Evolutionary conservation across 306 rosid genomes (phyloP).

Genomic region (Glycine latifolia): DNA sequence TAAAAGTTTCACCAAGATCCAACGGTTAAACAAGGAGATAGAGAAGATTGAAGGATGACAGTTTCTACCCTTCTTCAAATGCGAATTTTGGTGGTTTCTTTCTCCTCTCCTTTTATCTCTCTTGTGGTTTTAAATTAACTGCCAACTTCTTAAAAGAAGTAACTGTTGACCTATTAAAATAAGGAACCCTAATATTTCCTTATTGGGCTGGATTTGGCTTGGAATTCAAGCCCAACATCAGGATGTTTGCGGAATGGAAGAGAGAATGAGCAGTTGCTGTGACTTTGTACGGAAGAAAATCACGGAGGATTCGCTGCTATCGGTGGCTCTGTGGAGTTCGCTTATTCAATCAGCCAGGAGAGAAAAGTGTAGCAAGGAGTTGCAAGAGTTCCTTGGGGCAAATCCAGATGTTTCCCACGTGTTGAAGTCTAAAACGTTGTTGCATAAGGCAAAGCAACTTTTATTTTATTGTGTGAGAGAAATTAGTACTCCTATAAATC

Average conservation of each 20-base stretch:
- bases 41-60: too few relatives aligned
- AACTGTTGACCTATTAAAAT: too few relatives aligned
- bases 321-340: constrained; percentile 67
- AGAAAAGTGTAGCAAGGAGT: constrained; percentile 43
- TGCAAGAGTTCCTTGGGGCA: constrained; percentile 48
- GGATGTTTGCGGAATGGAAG: constrained; percentile 41
- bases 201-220: too few relatives aligned
- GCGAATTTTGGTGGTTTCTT: too few relatives aligned
- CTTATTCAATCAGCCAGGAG: constrained; percentile 53
- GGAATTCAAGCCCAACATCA: too few relatives aligned
- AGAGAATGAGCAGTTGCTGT: constrained; percentile 44
- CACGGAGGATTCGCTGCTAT: constrained; percentile 60
- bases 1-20: too few relatives aligned
- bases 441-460: constrained; percentile 67
- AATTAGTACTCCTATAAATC: constrained; percentile 39
- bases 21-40: too few relatives aligned
- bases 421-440: constrained; percentile 58
- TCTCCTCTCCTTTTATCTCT: too few relatives aligned
- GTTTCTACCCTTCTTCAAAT: too few relatives aligned
- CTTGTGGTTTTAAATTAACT: too few relatives aligned
- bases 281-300: constrained; percentile 53
- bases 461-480: constrained; percentile 78
- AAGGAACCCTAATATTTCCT: too few relatives aligned
- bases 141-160: too few relatives aligned
- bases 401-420: constrained; percentile 52